Conservation (phyloP, 1,139 yeast species). For the Lodderomyces beijingensis region DNA sequence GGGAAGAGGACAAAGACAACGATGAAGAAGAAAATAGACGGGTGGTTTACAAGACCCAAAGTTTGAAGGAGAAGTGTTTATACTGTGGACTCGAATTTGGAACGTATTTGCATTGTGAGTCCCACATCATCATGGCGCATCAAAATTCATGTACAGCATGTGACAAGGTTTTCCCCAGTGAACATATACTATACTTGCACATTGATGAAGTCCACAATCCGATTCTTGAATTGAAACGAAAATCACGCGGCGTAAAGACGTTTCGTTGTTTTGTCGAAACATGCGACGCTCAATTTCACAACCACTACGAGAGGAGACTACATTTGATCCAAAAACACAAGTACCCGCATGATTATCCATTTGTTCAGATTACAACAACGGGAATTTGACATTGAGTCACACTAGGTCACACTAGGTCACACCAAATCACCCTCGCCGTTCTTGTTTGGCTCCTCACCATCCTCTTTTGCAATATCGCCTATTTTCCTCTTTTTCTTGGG, state of each 20-base stretch:
- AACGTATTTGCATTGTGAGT: constrained; percentile 23
- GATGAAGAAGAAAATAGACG: too few species aligned
- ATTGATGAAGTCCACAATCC: constrained; percentile 54
- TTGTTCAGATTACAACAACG: constrained; percentile 13
- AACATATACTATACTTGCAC: constrained; percentile 39
- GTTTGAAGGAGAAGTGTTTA: too few species aligned
- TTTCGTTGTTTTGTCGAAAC: constrained; percentile 36
- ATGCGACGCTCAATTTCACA: constrained; percentile 32
- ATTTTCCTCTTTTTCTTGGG: constrained; percentile 39
- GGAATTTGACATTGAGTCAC: too few species aligned
- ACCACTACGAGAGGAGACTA: constrained; percentile 33
- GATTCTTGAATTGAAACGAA: constrained; percentile 29
- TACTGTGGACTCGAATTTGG: neutral
- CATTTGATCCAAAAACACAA: constrained; percentile 49
- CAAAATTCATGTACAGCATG: constrained; percentile 40
- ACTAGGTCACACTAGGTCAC: too few species aligned
- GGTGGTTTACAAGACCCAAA: too few species aligned
- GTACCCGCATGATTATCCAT: constrained; percentile 42
- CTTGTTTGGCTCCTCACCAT: neutral
- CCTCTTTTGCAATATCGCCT: constrained; percentile 12
- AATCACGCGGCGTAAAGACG: constrained; percentile 35
- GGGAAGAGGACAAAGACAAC: too few species aligned
- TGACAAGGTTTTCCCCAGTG: constrained; percentile 36
- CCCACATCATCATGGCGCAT: constrained; percentile 12
- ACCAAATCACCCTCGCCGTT: too few species aligned